phyloP scores from a whole-genome alignment of 2,329 filamentous ascomycete species.

The Monilinia aucupariae region DNA sequence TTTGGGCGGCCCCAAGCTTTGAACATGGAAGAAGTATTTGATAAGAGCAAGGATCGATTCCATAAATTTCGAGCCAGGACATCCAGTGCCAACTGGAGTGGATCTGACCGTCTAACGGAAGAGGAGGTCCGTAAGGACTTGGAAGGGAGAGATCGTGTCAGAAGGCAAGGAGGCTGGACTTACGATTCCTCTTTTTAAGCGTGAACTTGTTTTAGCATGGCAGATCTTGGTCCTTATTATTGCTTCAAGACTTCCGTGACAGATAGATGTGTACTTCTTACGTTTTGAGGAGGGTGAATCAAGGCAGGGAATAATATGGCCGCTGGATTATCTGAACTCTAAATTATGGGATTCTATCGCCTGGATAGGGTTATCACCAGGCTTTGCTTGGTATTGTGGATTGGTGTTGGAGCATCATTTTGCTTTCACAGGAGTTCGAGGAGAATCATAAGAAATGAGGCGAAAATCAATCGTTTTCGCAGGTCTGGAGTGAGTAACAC shows the following conservation, averaged over 20 bases:
- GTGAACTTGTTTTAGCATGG: neutral
- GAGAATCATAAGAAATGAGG: neutral
- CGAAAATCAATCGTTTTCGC: slow-evolving; percentile 13
- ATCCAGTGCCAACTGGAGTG: slow-evolving; percentile 90
- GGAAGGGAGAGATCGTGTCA: slow-evolving; percentile 71
- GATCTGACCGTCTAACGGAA: slow-evolving; percentile 75
- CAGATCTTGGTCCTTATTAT: neutral
- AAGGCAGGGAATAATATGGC: neutral
- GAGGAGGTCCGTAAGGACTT: slow-evolving; percentile 80
- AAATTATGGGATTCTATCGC: neutral
- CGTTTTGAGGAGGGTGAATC: neutral
- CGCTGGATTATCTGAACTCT: neutral
- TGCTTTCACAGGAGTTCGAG: neutral
- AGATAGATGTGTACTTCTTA: neutral
- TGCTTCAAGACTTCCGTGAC: neutral
- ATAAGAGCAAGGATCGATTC: slow-evolving; percentile 76
- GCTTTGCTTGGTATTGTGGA: neutral
- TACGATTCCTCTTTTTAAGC: slow-evolving; percentile 43
- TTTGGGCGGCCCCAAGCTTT: slow-evolving; percentile 86
- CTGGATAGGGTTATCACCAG: neutral
- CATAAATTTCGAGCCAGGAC: slow-evolving; percentile 87
- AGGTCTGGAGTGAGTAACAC: neutral
- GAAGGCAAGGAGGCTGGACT: slow-evolving; percentile 79
- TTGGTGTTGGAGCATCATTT: neutral
- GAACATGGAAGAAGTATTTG: slow-evolving; percentile 96